Evolutionary conservation across 2,329 filamentous ascomycete genomes (phyloP).

Genomic region (Microcyclospora tardicrescens): DNA sequence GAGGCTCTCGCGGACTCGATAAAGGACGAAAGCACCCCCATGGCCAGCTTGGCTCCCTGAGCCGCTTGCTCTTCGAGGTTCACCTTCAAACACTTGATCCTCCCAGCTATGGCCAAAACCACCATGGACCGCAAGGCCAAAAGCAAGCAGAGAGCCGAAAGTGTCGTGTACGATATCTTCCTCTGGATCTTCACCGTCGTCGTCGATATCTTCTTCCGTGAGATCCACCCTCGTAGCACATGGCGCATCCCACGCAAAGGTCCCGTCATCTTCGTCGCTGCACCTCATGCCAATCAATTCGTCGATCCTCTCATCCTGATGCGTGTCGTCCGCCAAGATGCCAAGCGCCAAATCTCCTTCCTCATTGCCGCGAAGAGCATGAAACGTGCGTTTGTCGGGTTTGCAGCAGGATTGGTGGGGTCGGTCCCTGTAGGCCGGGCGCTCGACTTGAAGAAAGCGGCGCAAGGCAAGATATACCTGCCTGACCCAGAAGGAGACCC

Average conservation of each 20-base stretch:
- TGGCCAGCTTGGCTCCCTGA: no score
- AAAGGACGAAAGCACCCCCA: no score
- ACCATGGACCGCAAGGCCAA: no score
- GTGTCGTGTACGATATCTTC: slow-evolving; percentile 53
- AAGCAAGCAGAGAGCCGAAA: no score
- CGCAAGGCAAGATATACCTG: slow-evolving; percentile 68
- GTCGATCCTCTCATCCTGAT: slow-evolving; percentile 91
- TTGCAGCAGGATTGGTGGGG: slow-evolving; percentile 70
- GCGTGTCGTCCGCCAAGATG: slow-evolving; percentile 75
- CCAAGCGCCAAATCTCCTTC: slow-evolving; percentile 77
- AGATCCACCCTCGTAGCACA: slow-evolving; percentile 85
- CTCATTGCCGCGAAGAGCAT: slow-evolving; percentile 94
- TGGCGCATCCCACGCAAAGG: slow-evolving; percentile 88
- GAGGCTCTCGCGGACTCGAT: no score
- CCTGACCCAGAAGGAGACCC: slow-evolving; percentile 79
- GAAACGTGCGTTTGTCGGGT: slow-evolving; percentile 76
- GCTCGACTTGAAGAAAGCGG: slow-evolving; percentile 74
- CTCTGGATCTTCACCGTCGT: slow-evolving; percentile 69
- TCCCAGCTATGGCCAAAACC: no score
- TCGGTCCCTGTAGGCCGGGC: slow-evolving; percentile 88
- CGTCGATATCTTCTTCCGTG: slow-evolving; percentile 93
- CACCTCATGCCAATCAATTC: slow-evolving; percentile 96
- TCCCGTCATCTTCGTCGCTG: slow-evolving; percentile 88
- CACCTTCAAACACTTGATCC: no score
- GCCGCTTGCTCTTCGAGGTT: no score